phyloP scores from a whole-genome alignment of 2,329 filamentous ascomycete genomes.

The Thelonectria olida region DNA sequence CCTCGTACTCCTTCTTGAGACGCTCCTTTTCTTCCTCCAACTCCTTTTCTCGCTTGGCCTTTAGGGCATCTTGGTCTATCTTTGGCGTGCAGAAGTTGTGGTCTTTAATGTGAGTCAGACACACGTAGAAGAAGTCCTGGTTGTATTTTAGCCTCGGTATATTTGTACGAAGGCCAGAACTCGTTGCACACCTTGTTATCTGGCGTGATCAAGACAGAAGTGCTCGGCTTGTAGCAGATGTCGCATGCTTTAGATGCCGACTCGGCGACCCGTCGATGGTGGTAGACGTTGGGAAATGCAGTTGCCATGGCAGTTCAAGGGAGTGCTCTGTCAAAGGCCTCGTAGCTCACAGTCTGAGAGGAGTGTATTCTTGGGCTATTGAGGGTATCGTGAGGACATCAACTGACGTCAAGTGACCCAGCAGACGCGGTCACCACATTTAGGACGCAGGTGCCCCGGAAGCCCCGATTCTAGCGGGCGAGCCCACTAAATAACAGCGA shows the following conservation, averaged over 20 bases:
- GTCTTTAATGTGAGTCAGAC: slow-evolving; percentile 83
- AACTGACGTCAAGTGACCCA: slow-evolving; percentile 21
- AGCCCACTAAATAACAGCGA: slow-evolving; percentile 19
- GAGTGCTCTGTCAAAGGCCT: too few species aligned
- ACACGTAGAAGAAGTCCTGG: slow-evolving; percentile 91
- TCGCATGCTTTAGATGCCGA: slow-evolving; percentile 85
- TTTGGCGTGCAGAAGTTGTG: slow-evolving; percentile 80
- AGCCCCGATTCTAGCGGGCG: slow-evolving; percentile 27
- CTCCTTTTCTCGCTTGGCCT: slow-evolving; percentile 69
- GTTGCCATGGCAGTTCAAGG: slow-evolving; percentile 54
- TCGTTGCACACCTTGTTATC: slow-evolving; percentile 78
- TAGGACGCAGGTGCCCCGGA: too few species aligned
- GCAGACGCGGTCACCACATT: background rate
- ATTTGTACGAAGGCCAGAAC: slow-evolving; percentile 1
- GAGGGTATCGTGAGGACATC: slow-evolving; percentile 9
- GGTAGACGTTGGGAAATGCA: slow-evolving; percentile 79
- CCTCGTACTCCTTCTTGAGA: slow-evolving; percentile 81
- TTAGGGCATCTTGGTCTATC: slow-evolving; percentile 72
- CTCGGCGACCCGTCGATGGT: slow-evolving; percentile 87
- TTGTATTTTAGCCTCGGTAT: too few species aligned
- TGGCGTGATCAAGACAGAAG: slow-evolving; percentile 86
- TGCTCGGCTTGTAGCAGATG: slow-evolving; percentile 89
- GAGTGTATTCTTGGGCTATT: too few species aligned
- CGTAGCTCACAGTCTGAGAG: too few species aligned
- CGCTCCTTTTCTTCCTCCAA: slow-evolving; percentile 71